phyloP scores from a whole-genome alignment of 2,329 filamentous ascomycete species.

The Claviceps pusilla region DNA sequence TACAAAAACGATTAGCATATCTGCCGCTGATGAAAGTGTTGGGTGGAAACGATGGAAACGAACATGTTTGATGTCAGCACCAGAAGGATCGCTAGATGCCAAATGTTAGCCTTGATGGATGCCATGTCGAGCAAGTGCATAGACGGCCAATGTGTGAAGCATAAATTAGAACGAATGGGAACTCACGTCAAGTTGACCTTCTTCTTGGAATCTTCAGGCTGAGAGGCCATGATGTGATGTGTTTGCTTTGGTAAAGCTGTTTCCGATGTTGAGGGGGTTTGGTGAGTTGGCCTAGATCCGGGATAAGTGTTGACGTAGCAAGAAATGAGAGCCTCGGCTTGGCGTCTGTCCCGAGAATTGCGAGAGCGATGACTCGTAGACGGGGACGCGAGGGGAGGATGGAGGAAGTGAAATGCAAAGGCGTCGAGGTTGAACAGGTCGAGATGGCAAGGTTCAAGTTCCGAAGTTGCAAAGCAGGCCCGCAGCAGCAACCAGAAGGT shows the following conservation, averaged over 20 bases:
- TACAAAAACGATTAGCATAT: conserved; percentile 25
- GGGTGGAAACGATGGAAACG: conserved; percentile 19
- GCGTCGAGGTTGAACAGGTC: conserved; percentile 10
- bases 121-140: not conserved
- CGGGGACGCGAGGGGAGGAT: not conserved
- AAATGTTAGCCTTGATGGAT: not conserved
- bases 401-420: conserved; percentile 5
- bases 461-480: not conserved
- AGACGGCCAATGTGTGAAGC: not conserved
- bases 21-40: conserved; percentile 5
- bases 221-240: conserved; percentile 50
- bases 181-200: conserved; percentile 72
- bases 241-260: conserved; percentile 15
- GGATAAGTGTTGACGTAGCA: not conserved
- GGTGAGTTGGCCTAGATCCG: conserved; percentile 11
- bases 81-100: conserved; percentile 62
- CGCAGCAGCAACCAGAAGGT: not conserved
- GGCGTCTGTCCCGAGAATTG: not conserved
- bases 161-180: conserved; percentile 7
- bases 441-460: conserved; percentile 10
- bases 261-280: conserved; percentile 10
- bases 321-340: not conserved
- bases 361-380: conserved; percentile 4
- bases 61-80: conserved; percentile 74
- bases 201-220: conserved; percentile 57